phyloP scores from a whole-genome alignment of 2,329 filamentous ascomycete species.

The Xylariaceae sp. region DNA sequence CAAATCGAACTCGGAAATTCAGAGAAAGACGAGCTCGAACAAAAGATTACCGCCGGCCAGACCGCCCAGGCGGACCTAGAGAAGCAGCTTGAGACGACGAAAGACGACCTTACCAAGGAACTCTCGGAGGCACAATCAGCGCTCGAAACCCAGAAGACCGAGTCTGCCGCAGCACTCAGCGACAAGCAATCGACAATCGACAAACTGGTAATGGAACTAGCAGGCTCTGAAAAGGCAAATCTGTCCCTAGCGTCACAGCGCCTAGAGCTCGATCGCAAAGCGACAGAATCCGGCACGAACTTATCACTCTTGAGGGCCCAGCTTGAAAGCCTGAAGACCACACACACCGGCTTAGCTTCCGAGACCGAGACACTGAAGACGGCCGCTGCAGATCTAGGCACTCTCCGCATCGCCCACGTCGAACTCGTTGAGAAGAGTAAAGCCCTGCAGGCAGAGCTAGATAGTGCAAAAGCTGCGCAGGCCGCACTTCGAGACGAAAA shows the following conservation, averaged over 20 bases:
- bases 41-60: conserved; percentile 5
- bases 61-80: conserved; percentile 12
- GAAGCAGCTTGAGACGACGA: conserved; percentile 16
- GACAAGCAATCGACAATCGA: conserved; percentile 27
- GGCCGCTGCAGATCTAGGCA: conserved; percentile 24
- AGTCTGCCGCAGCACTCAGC: conserved; percentile 21
- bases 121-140: conserved; percentile 11
- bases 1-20: conserved; percentile 7
- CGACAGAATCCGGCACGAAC: conserved; percentile 21
- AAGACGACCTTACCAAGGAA: conserved; percentile 13
- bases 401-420: conserved; percentile 24
- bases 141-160: conserved; percentile 19
- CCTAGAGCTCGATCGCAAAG: conserved; percentile 20
- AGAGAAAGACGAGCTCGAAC: conserved; percentile 4
- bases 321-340: conserved; percentile 20
- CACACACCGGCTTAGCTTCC: conserved; percentile 20
- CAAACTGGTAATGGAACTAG: conserved; percentile 24
- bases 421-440: conserved; percentile 24
- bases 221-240: conserved; percentile 29
- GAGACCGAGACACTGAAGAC: conserved; percentile 25
- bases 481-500: conserved; percentile 21
- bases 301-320: conserved; percentile 20
- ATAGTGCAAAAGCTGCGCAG: conserved; percentile 22
- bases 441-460: conserved; percentile 25
- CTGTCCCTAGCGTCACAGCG: conserved; percentile 25